Evolutionary conservation across 1,139 yeast genomes (phyloP).

Genomic region (Arxiozyma slooffiae): DNA sequence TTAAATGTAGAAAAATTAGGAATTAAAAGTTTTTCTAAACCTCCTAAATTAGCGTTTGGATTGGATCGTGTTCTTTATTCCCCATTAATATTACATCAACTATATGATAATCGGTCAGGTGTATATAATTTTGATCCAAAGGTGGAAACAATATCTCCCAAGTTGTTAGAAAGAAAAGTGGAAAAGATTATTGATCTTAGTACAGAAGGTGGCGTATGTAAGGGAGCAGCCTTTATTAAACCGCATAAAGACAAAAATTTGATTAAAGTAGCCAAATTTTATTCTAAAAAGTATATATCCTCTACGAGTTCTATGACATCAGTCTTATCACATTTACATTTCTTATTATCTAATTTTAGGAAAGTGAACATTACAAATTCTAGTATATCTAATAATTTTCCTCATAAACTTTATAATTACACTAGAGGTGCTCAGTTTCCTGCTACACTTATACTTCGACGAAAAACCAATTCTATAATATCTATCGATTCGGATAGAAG

Average conservation of each 20-base stretch:
- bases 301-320: conserved; percentile 88
- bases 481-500: conserved; percentile 68
- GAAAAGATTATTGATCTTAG: conserved; percentile 1
- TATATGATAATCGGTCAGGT: conserved; percentile 67
- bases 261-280: conserved; percentile 38
- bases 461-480: conserved; percentile 35
- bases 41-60: conserved; percentile 49
- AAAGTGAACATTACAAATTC: conserved; percentile 36
- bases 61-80: conserved; percentile 63
- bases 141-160: conserved; percentile 42
- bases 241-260: conserved; percentile 57
- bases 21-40: conserved; percentile 7
- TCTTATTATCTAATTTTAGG: conserved; percentile 51
- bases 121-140: conserved; percentile 60
- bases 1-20: conserved; percentile 1
- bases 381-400: conserved; percentile 39
- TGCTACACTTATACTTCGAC: conserved; percentile 36
- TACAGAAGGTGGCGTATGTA: neutral
- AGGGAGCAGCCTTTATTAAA: conserved; percentile 43
- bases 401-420: conserved; percentile 22
- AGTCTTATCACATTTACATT: conserved; percentile 63
- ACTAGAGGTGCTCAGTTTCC: conserved; percentile 36
- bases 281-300: conserved; percentile 46
- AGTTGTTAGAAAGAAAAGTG: conserved; percentile 10
- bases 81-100: conserved; percentile 67